Evolutionary conservation across 2,329 filamentous ascomycete species (phyloP).

Genomic region (Fusarium siculi): DNA sequence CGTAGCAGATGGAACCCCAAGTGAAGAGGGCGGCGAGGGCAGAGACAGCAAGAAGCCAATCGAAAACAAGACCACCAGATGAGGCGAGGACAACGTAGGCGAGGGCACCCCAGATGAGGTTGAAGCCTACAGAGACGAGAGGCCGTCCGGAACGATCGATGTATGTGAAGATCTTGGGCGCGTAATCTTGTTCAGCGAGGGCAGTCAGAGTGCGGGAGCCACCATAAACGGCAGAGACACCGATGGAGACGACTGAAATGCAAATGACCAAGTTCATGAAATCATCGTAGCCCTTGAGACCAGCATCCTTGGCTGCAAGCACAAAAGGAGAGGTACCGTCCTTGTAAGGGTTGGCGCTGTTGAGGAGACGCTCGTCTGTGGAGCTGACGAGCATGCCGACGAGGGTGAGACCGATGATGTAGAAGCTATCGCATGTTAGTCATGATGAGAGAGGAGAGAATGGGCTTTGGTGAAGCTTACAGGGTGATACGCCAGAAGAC

Average conservation of each 20-base stretch:
- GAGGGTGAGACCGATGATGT: conserved; percentile 60
- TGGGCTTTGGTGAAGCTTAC: not conserved
- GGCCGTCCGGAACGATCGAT: conserved; percentile 65
- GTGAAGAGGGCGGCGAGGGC: conserved; percentile 72
- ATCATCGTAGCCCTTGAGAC: conserved; percentile 58
- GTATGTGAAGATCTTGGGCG: conserved; percentile 63
- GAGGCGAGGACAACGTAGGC: conserved; percentile 59
- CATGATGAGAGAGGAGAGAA: conserved; percentile 40
- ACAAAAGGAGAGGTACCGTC: conserved; percentile 62
- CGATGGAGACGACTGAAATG: conserved; percentile 64
- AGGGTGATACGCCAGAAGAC: conserved; percentile 66
- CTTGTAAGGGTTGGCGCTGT: conserved; percentile 39
- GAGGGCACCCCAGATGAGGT: conserved; percentile 59
- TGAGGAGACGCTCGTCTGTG: conserved; percentile 56
- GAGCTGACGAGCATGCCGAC: conserved; percentile 59
- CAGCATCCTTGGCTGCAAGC: conserved; percentile 59
- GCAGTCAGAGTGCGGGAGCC: conserved; percentile 66
- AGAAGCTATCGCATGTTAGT: conserved; percentile 49
- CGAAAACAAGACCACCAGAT: conserved; percentile 64
- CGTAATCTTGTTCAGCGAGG: conserved; percentile 66
- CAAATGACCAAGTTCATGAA: conserved; percentile 67
- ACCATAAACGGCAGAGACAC: conserved; percentile 65
- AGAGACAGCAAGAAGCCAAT: conserved; percentile 73
- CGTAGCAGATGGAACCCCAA: conserved; percentile 71
- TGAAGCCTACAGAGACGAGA: conserved; percentile 56